Evolutionary conservation across 345 rosid genomes (phyloP).

Genomic region (Dimocarpus longan): DNA sequence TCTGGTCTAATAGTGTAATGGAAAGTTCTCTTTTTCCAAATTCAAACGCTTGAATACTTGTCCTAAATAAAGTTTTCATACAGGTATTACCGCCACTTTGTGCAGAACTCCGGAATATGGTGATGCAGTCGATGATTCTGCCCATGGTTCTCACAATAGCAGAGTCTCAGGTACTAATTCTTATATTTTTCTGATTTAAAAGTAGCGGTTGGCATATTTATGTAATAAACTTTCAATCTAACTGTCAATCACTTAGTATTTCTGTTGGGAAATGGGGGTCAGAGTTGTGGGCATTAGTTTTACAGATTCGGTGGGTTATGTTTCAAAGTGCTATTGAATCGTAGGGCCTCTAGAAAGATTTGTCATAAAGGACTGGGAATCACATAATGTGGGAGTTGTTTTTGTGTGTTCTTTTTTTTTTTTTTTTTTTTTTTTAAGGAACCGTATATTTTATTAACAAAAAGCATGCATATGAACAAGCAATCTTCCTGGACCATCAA

Average conservation of each 20-base stretch:
- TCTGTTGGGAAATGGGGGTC: neutral
- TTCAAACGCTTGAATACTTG: neutral
- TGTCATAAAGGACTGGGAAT: neutral
- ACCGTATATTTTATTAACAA: too few species aligned
- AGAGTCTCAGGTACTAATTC: constrained; percentile 77
- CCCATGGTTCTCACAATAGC: constrained; percentile 98
- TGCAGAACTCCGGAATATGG: constrained; percentile 97
- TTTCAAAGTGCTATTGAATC: neutral
- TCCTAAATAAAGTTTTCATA: constrained; percentile 29
- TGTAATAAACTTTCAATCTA: neutral
- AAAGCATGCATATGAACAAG: neutral
- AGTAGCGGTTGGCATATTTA: constrained; percentile 8
- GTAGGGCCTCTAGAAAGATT: neutral
- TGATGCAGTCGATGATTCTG: constrained; percentile 92
- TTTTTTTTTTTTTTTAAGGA: too few species aligned
- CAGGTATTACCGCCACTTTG: constrained; percentile 98
- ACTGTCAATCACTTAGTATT: constrained; percentile 13
- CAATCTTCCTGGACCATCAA: neutral
- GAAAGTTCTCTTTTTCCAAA: neutral
- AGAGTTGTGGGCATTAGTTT: neutral
- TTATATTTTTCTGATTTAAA: constrained; percentile 15
- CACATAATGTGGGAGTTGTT: neutral
- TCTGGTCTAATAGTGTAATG: constrained; percentile 6
- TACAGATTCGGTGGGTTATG: neutral
- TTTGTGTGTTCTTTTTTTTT: neutral